A percentile compares a stretch with the other conserved stretches of the same genome.
Conservation (phyloP, 352 stramenopile genomes). For the Phytophthora europaea region DNA sequence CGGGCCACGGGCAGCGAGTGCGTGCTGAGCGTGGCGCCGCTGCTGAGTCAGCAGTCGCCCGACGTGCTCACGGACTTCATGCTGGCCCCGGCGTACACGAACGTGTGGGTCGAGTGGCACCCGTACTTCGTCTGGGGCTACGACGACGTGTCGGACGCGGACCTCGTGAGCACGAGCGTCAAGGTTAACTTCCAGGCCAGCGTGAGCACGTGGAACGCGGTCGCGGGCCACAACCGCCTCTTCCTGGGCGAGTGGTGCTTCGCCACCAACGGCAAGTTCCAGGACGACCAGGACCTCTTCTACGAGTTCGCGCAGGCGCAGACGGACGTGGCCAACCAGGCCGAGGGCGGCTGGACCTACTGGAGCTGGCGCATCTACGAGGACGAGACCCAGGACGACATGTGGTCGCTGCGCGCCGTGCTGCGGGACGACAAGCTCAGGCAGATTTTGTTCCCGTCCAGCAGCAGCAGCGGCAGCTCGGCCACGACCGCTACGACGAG, state of each 20-base stretch:
- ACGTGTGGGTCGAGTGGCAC: slow-evolving; percentile 89
- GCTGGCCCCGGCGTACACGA: slow-evolving; percentile 54
- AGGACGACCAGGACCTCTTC: slow-evolving; percentile 48
- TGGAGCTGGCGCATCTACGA: slow-evolving; percentile 81
- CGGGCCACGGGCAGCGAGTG: slow-evolving; percentile 69
- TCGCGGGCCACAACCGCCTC: slow-evolving; percentile 49
- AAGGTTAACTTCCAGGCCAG: slow-evolving; percentile 52
- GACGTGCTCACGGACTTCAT: slow-evolving; percentile 66
- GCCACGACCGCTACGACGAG: slow-evolving; percentile 2
- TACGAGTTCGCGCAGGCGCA: slow-evolving; percentile 61
- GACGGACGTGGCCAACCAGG: slow-evolving; percentile 62
- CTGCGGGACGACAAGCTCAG: slow-evolving; percentile 56
- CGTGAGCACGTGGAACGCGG: slow-evolving; percentile 51
- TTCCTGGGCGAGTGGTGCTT: slow-evolving; percentile 78
- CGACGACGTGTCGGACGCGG: slow-evolving; percentile 57
- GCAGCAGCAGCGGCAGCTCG: slow-evolving; percentile 22
- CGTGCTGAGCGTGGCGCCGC: slow-evolving; percentile 62
- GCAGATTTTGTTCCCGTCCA: slow-evolving; percentile 38
- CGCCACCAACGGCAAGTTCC: slow-evolving; percentile 69
- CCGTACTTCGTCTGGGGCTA: slow-evolving; percentile 89
- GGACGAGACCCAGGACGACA: slow-evolving; percentile 66
- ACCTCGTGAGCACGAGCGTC: slow-evolving; percentile 59
- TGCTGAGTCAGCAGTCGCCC: slow-evolving; percentile 61
- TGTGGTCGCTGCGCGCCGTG: slow-evolving; percentile 72
- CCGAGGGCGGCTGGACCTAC: slow-evolving; percentile 74